A percentile compares a stretch with the other conserved stretches of the same genome.
These are phyloP conservation scores for Adansonia rubrostipa DNA, from an alignment of 441 rosid species.

Conservation along the genomic window DNA sequence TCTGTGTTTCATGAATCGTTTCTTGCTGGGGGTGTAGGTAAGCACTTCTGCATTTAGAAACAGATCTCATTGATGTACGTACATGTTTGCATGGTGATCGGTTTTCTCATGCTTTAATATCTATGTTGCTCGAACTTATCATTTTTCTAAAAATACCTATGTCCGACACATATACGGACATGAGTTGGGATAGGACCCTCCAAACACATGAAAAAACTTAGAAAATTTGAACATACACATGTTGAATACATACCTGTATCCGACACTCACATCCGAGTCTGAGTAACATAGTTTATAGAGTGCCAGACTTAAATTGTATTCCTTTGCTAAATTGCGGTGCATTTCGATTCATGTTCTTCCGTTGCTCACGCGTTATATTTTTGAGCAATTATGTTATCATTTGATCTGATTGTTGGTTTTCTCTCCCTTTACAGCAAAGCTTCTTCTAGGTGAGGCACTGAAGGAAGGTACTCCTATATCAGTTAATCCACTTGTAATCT, in stretches of 20 bases:
- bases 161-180: neutral
- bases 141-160: neutral
- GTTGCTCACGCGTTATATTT: neutral
- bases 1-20: conserved; percentile 86
- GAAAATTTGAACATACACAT: neutral
- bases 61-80: neutral
- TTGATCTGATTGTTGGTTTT: conserved; percentile 18
- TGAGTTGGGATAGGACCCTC: neutral
- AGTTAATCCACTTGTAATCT: conserved; percentile 83
- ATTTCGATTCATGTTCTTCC: conserved; percentile 8
- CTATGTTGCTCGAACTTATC: neutral
- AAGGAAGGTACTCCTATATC: conserved; percentile 80
- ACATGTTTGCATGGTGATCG: neutral
- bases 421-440: conserved; percentile 57
- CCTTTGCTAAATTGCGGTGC: neutral
- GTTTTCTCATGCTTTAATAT: no score
- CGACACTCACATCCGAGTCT: conserved; percentile 2
- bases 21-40: conserved; percentile 78
- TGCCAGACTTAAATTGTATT: neutral
- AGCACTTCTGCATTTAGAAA: conserved; percentile 27
- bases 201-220: neutral
- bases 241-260: neutral
- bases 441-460: conserved; percentile 68
- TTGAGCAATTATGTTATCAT: neutral
- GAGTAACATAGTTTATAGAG: neutral